These are phyloP conservation scores for Paracoccidioides lutzii DNA, from an alignment of 2,329 filamentous ascomycete species.

Conservation along the genomic window DNA sequence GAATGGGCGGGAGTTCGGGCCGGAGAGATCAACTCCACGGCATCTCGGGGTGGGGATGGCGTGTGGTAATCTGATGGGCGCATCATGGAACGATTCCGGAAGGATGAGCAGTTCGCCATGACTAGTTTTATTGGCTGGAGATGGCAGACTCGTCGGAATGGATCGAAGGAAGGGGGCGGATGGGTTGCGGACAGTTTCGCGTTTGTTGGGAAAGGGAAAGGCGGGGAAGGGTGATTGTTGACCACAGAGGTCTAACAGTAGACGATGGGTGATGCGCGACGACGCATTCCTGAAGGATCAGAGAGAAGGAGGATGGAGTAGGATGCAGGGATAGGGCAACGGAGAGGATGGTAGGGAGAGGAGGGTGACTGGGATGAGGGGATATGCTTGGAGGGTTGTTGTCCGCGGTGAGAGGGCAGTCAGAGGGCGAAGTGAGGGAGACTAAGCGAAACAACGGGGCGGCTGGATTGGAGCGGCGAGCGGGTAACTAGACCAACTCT, in stretches of 20 bases:
- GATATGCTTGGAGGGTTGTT: not conserved
- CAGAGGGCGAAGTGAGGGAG: not conserved
- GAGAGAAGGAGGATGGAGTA: not conserved
- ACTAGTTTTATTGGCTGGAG: constrained; percentile 1
- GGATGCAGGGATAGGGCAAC: too few relatives aligned
- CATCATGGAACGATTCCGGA: constrained; percentile 11
- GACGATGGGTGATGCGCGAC: constrained; percentile 25
- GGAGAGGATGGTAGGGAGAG: not conserved
- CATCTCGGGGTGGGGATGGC: constrained; percentile 35
- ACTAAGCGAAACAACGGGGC: constrained; percentile 3
- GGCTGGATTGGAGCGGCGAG: not conserved
- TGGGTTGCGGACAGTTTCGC: constrained; percentile 21
- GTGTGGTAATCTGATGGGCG: constrained; percentile 34
- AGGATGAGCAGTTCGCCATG: constrained; percentile 31
- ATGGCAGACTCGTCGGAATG: constrained; percentile 13
- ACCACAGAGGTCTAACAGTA: constrained; percentile 29
- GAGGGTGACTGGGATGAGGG: not conserved
- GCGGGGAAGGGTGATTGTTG: constrained; percentile 23
- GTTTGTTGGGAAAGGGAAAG: constrained; percentile 18
- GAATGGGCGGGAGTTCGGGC: constrained; percentile 20
- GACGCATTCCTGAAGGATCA: constrained; percentile 28
- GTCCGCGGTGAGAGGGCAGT: not conserved
- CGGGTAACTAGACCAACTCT: not conserved
- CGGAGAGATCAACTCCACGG: constrained; percentile 34
- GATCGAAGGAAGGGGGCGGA: constrained; percentile 12